phyloP scores from a whole-genome alignment of 2,329 filamentous ascomycete species.

The Xylaria sp. region DNA sequence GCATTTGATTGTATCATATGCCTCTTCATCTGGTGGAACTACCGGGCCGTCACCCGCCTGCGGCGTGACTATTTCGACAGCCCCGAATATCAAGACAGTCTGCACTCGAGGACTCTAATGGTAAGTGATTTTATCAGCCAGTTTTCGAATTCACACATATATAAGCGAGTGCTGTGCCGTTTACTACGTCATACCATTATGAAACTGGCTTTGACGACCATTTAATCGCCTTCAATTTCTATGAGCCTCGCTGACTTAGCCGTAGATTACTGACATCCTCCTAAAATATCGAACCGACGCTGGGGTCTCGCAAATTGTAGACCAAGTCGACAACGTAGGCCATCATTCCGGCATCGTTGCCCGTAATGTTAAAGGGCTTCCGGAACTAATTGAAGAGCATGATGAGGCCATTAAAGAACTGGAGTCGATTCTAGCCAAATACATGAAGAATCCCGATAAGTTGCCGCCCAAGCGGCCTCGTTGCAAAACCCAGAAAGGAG shows the following conservation, averaged over 20 bases:
- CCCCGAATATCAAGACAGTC: conserved; percentile 84
- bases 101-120: conserved; percentile 78
- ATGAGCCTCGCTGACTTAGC: conserved; percentile 44
- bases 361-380: conserved; percentile 88
- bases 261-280: conserved; percentile 84
- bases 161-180: no score
- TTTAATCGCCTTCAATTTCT: neutral
- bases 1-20: conserved; percentile 78
- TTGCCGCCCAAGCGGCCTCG: conserved; percentile 79
- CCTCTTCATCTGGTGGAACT: conserved; percentile 83
- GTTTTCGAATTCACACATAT: neutral
- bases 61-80: conserved; percentile 83
- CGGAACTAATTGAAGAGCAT: conserved; percentile 84
- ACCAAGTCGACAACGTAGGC: conserved; percentile 54
- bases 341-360: conserved; percentile 69
- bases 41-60: conserved; percentile 74
- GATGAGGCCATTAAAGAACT: conserved; percentile 80
- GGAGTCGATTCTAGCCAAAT: conserved; percentile 84
- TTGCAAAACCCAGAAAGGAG: conserved; percentile 81
- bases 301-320: conserved; percentile 72
- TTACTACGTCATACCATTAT: neutral
- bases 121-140: conserved; percentile 50
- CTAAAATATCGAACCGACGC: conserved; percentile 80
- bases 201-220: neutral
- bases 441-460: conserved; percentile 83